Evolutionary conservation across 2,329 filamentous ascomycete genomes (phyloP), one percentile per base, ranked within the genome.

Genomic region (Fusarium xylarioides): DNA sequence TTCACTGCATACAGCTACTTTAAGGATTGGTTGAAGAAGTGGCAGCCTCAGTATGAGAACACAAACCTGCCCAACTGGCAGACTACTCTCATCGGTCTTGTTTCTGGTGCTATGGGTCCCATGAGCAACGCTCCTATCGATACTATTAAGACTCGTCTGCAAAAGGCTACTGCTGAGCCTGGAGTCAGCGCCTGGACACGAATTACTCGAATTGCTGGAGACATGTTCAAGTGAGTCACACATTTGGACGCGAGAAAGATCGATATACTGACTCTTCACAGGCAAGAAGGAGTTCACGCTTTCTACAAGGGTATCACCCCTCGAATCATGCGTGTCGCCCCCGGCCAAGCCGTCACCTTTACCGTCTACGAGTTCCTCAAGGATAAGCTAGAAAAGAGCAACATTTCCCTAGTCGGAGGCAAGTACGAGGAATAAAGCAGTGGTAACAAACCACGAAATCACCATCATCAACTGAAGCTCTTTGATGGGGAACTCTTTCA

Each of bases 221-320:
- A 95, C 73, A 96, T 95, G 93, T 95, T 95, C 85, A 93, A 91
- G 91, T 90, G 67, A 79, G 88, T 84, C 44, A 52, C 34, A 15
- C 2, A 6, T 7, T 8, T 14, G 5, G 7, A 23, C 0, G 1
- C 7, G 19, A 4, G 5, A 30, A 5, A 23, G 9, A 34, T 42
- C 14, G 11, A 11, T 8, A 35, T 66, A 32, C 64, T 77, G 7
- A 76, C 68, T 57, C 10, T 14, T 28, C 3, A 30, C 80, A 94
- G 92, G 79, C 93, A 97, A 85, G 96, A 99, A 85, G 96, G 96
- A 40, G 87, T 95, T 76, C 91, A 94, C 78, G 96, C 96, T 53
- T 99, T 99, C 85, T 99, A 97, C 88, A 98, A 98, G 89, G 96
- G 96, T 78, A 99, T 99, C 83, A 99, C 96, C 52, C 96, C 96